Evolutionary conservation across 352 stramenopile species (phyloP).

Genomic region (Blastocystis sp.): DNA sequence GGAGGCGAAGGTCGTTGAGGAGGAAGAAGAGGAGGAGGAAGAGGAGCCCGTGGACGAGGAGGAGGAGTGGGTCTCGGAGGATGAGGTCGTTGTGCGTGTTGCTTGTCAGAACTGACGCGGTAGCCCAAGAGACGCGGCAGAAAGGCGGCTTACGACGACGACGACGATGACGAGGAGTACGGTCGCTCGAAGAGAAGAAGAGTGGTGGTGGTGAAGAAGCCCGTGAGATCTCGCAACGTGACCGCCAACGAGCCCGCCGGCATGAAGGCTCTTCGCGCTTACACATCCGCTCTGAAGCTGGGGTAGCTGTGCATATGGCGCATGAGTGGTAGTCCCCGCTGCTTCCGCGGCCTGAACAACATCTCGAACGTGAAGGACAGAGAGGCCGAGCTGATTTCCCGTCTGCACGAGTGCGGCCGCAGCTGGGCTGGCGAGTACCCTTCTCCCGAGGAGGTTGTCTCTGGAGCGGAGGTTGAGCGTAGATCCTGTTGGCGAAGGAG

Average conservation of each 20-base stretch:
- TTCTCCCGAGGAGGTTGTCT: constrained; percentile 12
- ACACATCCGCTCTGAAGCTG: constrained; percentile 49
- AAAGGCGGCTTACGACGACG: neutral
- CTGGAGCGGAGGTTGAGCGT: neutral
- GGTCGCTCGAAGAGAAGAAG: constrained; percentile 26
- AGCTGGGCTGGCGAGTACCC: constrained; percentile 51
- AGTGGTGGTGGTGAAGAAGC: constrained; percentile 34
- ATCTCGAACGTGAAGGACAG: constrained; percentile 37
- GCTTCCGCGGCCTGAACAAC: constrained; percentile 49
- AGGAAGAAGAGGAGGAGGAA: constrained; percentile 64
- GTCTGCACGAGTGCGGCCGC: constrained; percentile 30
- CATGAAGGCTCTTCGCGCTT: constrained; percentile 54
- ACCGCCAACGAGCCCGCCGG: constrained; percentile 39
- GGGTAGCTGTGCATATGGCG: neutral
- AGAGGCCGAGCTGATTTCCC: constrained; percentile 58
- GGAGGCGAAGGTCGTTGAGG: constrained; percentile 2
- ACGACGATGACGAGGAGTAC: constrained; percentile 50
- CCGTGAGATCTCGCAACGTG: constrained; percentile 4
- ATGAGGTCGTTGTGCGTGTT: neutral
- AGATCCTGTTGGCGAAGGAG: constrained; percentile 37
- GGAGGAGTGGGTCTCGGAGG: constrained; percentile 50
- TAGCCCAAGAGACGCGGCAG: constrained; percentile 19
- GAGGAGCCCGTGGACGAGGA: constrained; percentile 16
- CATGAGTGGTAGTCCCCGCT: constrained; percentile 41
- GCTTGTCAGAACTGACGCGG: neutral